Conservation (phyloP, 306 rosid species). For the Cyamopsis tetragonoloba region DNA sequence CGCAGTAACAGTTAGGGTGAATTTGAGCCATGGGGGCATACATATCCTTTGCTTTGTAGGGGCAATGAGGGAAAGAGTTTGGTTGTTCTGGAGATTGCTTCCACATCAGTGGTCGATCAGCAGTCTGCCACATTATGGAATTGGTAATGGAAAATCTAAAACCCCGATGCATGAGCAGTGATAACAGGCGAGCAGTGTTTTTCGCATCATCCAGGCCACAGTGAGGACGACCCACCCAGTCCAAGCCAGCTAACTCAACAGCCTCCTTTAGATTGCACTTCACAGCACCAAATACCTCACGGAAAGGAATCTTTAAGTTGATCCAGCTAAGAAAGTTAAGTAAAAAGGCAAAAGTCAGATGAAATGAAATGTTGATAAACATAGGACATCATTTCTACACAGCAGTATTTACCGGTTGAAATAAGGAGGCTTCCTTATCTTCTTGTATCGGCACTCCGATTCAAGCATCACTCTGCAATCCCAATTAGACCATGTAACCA, state of each 20-base stretch:
- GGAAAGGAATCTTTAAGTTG: constrained; percentile 79
- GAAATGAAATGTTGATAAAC: constrained; percentile 17
- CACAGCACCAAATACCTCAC: constrained; percentile 71
- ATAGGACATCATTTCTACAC: constrained; percentile 4
- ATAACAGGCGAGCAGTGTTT: constrained; percentile 80
- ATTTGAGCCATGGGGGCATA: constrained; percentile 41
- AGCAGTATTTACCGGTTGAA: constrained; percentile 66
- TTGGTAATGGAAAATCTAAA: constrained; percentile 74
- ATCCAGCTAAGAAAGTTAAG: constrained; percentile 65
- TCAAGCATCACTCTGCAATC: constrained; percentile 94
- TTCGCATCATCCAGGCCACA: constrained; percentile 94
- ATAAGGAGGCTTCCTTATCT: constrained; percentile 86
- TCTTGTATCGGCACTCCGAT: constrained; percentile 91
- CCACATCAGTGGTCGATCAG: constrained; percentile 50
- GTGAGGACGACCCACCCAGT: constrained; percentile 93
- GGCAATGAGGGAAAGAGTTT: constrained; percentile 37
- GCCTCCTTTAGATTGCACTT: constrained; percentile 93
- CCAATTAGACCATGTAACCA: constrained; percentile 97
- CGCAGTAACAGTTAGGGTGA: constrained; percentile 71
- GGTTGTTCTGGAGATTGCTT: constrained; percentile 55
- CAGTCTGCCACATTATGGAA: constrained; percentile 58
- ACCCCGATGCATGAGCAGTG: constrained; percentile 71
- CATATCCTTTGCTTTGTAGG: constrained; percentile 53
- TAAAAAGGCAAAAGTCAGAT: constrained; percentile 33
- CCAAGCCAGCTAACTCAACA: constrained; percentile 80